Conservation (phyloP, 2,329 filamentous ascomycete genomes). For the Nemania sp. region DNA sequence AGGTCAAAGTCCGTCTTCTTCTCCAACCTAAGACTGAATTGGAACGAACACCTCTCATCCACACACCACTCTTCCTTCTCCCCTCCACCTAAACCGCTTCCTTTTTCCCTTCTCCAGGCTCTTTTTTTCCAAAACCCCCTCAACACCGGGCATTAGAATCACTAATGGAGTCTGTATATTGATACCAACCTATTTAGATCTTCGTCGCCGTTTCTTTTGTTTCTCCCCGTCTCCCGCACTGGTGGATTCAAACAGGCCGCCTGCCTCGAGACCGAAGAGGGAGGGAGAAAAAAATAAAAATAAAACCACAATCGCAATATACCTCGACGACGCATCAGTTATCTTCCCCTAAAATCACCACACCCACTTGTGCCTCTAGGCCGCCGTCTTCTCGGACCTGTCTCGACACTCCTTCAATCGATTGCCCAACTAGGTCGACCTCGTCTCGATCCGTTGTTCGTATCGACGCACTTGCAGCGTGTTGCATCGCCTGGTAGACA, state of each 20-base stretch:
- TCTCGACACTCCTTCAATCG: slow-evolving; percentile 31
- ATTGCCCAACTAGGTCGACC: slow-evolving; percentile 17
- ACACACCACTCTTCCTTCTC: slow-evolving; percentile 26
- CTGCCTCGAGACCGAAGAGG: slow-evolving; percentile 22
- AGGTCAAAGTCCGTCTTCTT: slow-evolving; percentile 16
- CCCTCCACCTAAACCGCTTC: slow-evolving; percentile 29
- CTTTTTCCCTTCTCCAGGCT: slow-evolving; percentile 43
- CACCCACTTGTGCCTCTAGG: slow-evolving; percentile 22
- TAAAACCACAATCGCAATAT: slow-evolving; percentile 26
- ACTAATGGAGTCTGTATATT: slow-evolving; percentile 47
- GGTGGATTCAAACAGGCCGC: slow-evolving; percentile 23
- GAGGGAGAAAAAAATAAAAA: slow-evolving; percentile 17
- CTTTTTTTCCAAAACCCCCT: slow-evolving; percentile 23
- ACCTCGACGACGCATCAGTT: slow-evolving; percentile 10
- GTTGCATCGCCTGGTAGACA: slow-evolving; percentile 22
- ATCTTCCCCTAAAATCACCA: slow-evolving; percentile 7
- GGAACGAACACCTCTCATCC: slow-evolving; percentile 23
- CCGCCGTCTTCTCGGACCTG: slow-evolving; percentile 14
- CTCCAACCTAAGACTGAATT: slow-evolving; percentile 8
- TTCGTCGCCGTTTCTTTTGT: slow-evolving; percentile 35
- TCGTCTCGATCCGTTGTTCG: too few relatives aligned
- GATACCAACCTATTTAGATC: slow-evolving; percentile 41
- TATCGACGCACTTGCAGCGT: slow-evolving; percentile 6
- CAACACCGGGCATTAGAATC: slow-evolving; percentile 35
- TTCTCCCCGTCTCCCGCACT: slow-evolving; percentile 25